Base-by-base conservation (phyloP, 83 land plant species). In the Thuja plicata region DNA sequence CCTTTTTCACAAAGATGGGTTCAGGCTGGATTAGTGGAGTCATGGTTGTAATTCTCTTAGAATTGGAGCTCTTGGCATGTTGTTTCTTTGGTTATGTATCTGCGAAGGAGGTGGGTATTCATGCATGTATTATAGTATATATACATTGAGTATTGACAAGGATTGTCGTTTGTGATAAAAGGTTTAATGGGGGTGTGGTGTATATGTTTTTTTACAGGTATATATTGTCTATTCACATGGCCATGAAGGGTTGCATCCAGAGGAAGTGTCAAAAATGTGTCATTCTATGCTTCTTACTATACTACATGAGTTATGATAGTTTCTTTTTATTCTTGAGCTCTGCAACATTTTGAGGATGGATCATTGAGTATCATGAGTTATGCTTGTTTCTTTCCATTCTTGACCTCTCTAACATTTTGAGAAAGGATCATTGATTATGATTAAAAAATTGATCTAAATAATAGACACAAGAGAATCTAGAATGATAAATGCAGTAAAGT, bases 161-260 rank as follows among this genome's bases (percentile, higher is more conserved):
- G n/a, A n/a, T 62, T 6, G 24, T 62, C 8, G 5, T 21, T 62
- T 62, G 4, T 21, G 24, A 62, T 24, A 21, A 21, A 24, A 24
- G 70, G 70, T 62, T 62, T 21, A 62, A 62, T 62, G 70, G 70
- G 70, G 70, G 5, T 5, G 5, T 38, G 27, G 21, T 62, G 70
- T 62, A 7, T n/a, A 24, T 62, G n/a, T 24, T 62, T 5, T 62
- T 27, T 62, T 6, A 0, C 24, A 94, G 94, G 92, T 91, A 0
- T 92, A 92, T 30, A 88, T 95, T 32, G 96, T 93, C 55, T 90
- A 93, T 89, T 88, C 92, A 62, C 92, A 93, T 9, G 88, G 91
- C 73, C 95, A 92, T 84, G 86, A 15, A 3, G 94, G 91, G 48
- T 73, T 78, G 11, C 86, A 89, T 1, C 30, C 40, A 16, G 87